These are phyloP conservation scores for Cymbopogon flexuosus DNA, from an alignment of 202 grass and related monocot species.

Conservation along the genomic window DNA sequence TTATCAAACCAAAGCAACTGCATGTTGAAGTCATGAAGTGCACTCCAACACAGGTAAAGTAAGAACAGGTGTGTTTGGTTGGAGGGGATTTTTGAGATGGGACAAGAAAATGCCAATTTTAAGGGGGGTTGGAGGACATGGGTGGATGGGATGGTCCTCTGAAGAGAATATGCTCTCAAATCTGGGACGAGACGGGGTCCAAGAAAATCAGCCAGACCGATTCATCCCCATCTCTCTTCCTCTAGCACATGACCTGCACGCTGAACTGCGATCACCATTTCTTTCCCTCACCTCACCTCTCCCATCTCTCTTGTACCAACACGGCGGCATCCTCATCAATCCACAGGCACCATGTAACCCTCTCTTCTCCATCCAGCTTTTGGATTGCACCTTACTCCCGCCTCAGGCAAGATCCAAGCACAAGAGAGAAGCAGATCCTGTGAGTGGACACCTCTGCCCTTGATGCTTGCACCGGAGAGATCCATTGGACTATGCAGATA, in stretches of 20 bases:
- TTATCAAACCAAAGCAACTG: slow-evolving; percentile 17
- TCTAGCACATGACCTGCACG: neutral
- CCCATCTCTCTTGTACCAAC: neutral
- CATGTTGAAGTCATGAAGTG: neutral
- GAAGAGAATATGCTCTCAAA: neutral
- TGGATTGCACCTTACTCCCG: neutral
- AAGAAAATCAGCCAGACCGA: neutral
- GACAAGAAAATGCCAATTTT: neutral
- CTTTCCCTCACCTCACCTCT: neutral
- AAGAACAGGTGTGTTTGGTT: neutral
- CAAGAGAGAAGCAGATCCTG: neutral
- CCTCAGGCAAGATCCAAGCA: neutral
- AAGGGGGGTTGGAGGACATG: neutral
- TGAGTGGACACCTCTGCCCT: neutral
- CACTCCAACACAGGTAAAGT: slow-evolving; percentile 23
- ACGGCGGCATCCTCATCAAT: neutral
- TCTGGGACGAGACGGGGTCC: neutral
- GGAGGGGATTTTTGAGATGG: neutral
- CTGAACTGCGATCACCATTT: neutral
- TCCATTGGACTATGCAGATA: neutral
- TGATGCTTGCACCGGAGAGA: neutral
- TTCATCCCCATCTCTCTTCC: neutral
- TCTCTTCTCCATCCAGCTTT: neutral
- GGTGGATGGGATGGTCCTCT: neutral
- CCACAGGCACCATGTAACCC: neutral